Conservation (phyloP, 768 basidiomycete species). For the Pluteus cervinus region DNA sequence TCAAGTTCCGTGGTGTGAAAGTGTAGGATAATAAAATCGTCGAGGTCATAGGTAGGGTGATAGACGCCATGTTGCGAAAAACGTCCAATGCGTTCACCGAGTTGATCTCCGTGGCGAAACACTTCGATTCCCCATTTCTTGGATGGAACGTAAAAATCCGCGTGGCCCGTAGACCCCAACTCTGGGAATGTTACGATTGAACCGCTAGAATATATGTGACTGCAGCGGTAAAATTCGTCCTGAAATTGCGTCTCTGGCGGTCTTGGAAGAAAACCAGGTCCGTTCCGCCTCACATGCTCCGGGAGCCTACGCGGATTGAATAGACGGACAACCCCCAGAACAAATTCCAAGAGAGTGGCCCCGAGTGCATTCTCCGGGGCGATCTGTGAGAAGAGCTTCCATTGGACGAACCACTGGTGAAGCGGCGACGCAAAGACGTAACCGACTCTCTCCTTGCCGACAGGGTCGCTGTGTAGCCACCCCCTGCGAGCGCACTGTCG, state of each 20-base stretch:
- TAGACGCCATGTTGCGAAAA: constrained; percentile 8
- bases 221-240: constrained; percentile 4
- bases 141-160: constrained; percentile 4
- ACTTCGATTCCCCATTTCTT: constrained; percentile 8
- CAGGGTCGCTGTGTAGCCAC: constrained; percentile 1
- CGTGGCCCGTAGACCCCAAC: constrained; percentile 2
- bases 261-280: constrained; percentile 3
- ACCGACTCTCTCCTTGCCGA: background rate
- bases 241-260: constrained; percentile 3
- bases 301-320: background rate
- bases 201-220: constrained; percentile 4
- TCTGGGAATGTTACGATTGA: constrained; percentile 1
- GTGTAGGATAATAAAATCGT: constrained; percentile 12
- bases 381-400: constrained; percentile 3
- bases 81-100: constrained; percentile 9
- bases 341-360: constrained; percentile 4
- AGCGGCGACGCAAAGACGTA: constrained; percentile 4
- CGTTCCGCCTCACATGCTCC: constrained; percentile 1
- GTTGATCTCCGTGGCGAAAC: constrained; percentile 8
- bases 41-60: constrained; percentile 7
- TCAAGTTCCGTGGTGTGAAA: constrained; percentile 8
- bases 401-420: constrained; percentile 3
- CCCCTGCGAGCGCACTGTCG: no score
- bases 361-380: no score
- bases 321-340: background rate